phyloP scores from a whole-genome alignment of 371 early-diverging fungal species.

The Mortierella sp. region DNA sequence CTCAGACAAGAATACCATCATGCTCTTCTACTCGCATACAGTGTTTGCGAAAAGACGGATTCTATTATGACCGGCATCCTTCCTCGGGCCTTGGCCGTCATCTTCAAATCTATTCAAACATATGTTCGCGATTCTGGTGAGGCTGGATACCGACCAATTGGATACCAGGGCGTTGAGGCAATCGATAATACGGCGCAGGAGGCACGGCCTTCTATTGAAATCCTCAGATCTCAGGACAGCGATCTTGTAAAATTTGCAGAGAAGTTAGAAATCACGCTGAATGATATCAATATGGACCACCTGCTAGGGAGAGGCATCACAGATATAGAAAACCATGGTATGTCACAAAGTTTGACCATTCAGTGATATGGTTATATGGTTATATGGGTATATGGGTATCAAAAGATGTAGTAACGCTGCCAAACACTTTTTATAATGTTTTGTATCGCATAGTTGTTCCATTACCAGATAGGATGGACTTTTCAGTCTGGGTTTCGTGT shows the following conservation, averaged over 20 bases:
- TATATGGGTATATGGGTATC: not conserved
- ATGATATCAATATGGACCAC: not conserved
- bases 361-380: not conserved
- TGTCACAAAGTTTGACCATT: not conserved
- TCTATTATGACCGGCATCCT: constrained; percentile 76
- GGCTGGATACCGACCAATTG: constrained; percentile 28
- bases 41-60: constrained; percentile 88
- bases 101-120: constrained; percentile 62
- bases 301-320: not conserved
- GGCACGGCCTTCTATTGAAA: not conserved
- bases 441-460: constrained; percentile 41
- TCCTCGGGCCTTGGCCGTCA: constrained; percentile 71
- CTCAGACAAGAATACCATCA: constrained; percentile 67
- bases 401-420: not conserved
- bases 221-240: constrained; percentile 9
- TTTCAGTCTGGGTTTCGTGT: constrained; percentile 81
- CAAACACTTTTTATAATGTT: not conserved
- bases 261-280: constrained; percentile 5
- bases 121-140: constrained; percentile 15
- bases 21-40: constrained; percentile 78
- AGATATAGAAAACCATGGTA: constrained; percentile 7
- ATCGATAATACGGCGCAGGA: constrained; percentile 16
- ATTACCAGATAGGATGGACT: constrained; percentile 68
- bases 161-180: constrained; percentile 36
- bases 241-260: constrained; percentile 1